phyloP scores from a whole-genome alignment of 306 rosid species.

The Vicia faba region DNA sequence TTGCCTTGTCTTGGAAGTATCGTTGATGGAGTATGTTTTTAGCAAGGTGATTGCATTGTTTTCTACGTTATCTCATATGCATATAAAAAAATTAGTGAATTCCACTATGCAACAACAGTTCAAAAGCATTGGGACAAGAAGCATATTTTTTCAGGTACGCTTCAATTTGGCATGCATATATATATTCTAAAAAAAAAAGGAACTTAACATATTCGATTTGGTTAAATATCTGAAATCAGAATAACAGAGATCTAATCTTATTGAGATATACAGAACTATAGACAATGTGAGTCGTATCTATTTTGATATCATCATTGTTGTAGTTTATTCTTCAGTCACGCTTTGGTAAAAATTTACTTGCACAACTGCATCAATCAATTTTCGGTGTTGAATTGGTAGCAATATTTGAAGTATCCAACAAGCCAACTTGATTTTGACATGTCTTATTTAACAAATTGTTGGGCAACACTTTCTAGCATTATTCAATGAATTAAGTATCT shows the following conservation, averaged over 20 bases:
- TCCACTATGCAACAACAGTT: constrained; percentile 18
- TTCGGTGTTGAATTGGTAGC: constrained; percentile 33
- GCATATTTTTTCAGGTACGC: constrained; percentile 4
- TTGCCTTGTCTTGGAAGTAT: constrained; percentile 56
- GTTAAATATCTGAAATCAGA: too few relatives aligned
- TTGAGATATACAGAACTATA: too few relatives aligned
- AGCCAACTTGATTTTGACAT: constrained; percentile 34
- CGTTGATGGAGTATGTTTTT: constrained; percentile 37
- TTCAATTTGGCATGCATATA: background rate
- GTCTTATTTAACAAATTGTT: background rate
- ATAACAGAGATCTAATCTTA: too few relatives aligned
- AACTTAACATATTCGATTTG: too few relatives aligned
- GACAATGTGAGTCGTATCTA: too few relatives aligned
- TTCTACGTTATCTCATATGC: constrained; percentile 42
- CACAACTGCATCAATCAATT: background rate
- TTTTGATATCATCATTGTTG: background rate
- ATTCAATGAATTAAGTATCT: background rate
- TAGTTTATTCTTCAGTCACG: background rate
- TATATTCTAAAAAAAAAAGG: too few relatives aligned
- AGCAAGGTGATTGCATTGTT: constrained; percentile 50
- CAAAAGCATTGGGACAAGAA: constrained; percentile 17
- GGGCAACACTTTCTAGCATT: background rate
- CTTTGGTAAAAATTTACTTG: background rate
- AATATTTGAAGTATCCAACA: constrained; percentile 35
- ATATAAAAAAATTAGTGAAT: constrained; percentile 17